phyloP scores from a whole-genome alignment of 129 eudicot species.

The Solidago caesia region DNA sequence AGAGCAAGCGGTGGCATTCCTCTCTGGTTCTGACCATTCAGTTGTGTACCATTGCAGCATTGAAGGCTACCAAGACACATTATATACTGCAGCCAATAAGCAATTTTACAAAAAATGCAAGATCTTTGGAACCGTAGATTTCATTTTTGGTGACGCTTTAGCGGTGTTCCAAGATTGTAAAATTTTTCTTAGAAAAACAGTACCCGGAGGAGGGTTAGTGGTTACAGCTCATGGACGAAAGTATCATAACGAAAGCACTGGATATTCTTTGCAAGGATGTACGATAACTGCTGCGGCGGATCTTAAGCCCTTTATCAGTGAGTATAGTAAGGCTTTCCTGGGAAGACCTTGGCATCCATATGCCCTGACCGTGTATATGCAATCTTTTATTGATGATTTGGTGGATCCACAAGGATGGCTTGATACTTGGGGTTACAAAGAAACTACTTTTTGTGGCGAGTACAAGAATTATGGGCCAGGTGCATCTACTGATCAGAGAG shows the following conservation, averaged over 20 bases:
- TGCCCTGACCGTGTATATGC: slow-evolving; percentile 21
- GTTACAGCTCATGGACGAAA: slow-evolving; percentile 32
- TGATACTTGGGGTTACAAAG: slow-evolving; percentile 14
- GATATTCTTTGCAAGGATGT: slow-evolving; percentile 29
- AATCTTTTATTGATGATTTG: slow-evolving; percentile 25
- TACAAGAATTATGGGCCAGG: slow-evolving; percentile 42
- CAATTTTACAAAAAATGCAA: slow-evolving; percentile 39
- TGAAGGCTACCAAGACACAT: slow-evolving; percentile 42
- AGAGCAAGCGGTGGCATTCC: slow-evolving; percentile 34
- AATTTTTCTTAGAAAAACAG: slow-evolving; percentile 29
- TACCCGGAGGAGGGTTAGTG: slow-evolving; percentile 21
- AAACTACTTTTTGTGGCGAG: slow-evolving; percentile 39
- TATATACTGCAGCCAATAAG: slow-evolving; percentile 6
- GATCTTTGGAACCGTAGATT: slow-evolving; percentile 34
- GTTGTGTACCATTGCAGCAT: slow-evolving; percentile 30
- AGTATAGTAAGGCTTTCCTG: slow-evolving; percentile 15
- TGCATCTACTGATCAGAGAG: slow-evolving; percentile 32
- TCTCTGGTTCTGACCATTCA: slow-evolving; percentile 28
- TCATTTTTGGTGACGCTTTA: slow-evolving; percentile 31
- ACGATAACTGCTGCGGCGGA: slow-evolving; percentile 9
- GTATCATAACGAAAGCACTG: slow-evolving; percentile 5
- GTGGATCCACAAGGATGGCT: slow-evolving; percentile 37
- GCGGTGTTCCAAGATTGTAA: slow-evolving; percentile 37
- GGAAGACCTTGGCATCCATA: slow-evolving; percentile 32
- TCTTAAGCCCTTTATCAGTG: slow-evolving; percentile 20